Evolutionary conservation across 2,329 filamentous ascomycete genomes (phyloP), one percentile per base, ranked within the genome.

Genomic region (Claviceps pazoutovae): DNA sequence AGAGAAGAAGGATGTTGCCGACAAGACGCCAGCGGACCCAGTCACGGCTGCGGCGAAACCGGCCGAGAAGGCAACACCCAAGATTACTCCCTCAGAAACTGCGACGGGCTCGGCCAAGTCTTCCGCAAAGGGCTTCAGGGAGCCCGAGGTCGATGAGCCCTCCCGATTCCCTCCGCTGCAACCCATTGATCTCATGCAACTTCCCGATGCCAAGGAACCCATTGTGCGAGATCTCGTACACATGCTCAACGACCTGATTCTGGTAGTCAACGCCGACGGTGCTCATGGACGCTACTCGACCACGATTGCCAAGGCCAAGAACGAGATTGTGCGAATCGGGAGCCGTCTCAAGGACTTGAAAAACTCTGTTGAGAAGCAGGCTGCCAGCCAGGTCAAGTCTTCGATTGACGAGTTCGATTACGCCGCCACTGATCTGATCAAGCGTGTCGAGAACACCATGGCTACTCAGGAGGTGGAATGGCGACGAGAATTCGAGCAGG

Each of bases 161-260:
- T 84, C 80, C 39, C 74, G 71, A 55, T 78, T 78, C 63, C 80
- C 79, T 51, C 78, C 83, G 44, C 71, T 83, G 19, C 71, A 82
- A 55, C 80, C 81, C 16, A 88, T 97, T 59, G 87, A 95, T 63
- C 81, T 89, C 55, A 72, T 96, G 53, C 78, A 78, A 49, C 78
- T 94, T 23, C 76, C 80, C 51, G 79, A 88, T 60, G 88, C 86
- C 50, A 80, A 83, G 54, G 91, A 97, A 65, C 86, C 88, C 30
- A 78, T 95, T 38, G 86, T 97, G 21, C 89, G 96, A 68, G 88
- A 97, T 62, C 75, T 98, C 5, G 88, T 95, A 54, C 91, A 88
- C 71, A 91, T 95, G 71, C 78, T 98, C 60, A 98, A 98, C 71
- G 88, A 95, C 67, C 84, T 98, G 61, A 95, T 98, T 64, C 83